Conservation (phyloP, 2,329 filamentous ascomycete species). For the Dothideomycetes sp. region DNA sequence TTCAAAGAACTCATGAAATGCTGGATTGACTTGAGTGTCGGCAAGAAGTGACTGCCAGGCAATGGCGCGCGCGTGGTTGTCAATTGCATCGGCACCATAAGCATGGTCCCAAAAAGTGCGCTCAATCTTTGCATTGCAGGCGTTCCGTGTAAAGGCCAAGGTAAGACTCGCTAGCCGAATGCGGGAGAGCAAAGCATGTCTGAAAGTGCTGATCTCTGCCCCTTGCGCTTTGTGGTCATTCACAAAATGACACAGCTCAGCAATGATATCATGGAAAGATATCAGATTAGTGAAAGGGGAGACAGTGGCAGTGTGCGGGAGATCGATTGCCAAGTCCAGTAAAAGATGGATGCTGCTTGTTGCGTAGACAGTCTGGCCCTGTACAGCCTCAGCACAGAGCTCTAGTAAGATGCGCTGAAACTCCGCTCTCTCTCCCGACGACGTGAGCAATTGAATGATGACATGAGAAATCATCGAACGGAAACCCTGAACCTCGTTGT, state of each 20-base stretch:
- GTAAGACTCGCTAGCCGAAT: not conserved
- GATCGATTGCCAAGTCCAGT: no score
- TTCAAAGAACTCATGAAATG: constrained; percentile 25
- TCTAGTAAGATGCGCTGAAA: no score
- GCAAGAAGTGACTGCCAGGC: constrained; percentile 59
- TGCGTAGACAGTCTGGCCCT: no score
- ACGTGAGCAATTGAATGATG: no score
- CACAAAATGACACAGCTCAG: not conserved
- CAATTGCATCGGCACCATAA: constrained; percentile 53
- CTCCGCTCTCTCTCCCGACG: no score
- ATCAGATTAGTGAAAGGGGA: not conserved
- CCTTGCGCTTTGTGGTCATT: not conserved
- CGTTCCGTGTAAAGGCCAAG: not conserved
- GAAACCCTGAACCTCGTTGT: no score
- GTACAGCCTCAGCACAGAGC: no score
- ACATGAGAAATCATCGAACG: no score
- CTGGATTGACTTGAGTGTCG: constrained; percentile 27
- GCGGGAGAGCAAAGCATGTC: not conserved
- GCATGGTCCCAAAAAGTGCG: constrained; percentile 60
- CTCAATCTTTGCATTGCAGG: constrained; percentile 31
- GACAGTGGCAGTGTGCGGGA: no score
- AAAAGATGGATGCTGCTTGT: no score
- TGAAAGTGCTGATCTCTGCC: not conserved
- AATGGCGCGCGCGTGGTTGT: constrained; percentile 48
- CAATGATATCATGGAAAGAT: not conserved